Percentiles rank a stretch among this genome's conserved stretches.
phyloP scores from a whole-genome alignment of 169 alveolate species.

The Eimeria sp. region DNA sequence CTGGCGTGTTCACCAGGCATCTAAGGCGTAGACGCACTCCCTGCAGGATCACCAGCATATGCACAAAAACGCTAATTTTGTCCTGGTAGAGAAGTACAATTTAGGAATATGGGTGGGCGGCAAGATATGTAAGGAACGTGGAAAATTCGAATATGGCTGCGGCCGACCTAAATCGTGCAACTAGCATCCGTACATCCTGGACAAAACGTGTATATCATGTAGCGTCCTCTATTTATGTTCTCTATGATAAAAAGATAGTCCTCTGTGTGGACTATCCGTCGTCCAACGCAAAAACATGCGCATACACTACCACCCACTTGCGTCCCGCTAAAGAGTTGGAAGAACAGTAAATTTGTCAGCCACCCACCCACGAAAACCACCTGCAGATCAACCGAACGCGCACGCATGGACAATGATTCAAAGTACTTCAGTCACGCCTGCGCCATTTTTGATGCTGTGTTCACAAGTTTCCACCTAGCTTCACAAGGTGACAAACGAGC shows the following conservation, averaged over 20 bases:
- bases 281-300: background rate
- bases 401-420: background rate
- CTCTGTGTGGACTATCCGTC: background rate
- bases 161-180: background rate
- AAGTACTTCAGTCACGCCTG: background rate
- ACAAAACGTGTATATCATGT: background rate
- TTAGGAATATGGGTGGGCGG: background rate
- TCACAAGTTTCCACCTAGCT: background rate
- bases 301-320: background rate
- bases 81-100: background rate
- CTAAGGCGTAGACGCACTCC: background rate
- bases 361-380: background rate
- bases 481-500: background rate
- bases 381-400: background rate
- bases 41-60: background rate
- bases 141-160: background rate
- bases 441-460: background rate
- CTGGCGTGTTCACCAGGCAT: background rate
- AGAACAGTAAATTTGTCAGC: background rate
- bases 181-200: constrained; percentile 2
- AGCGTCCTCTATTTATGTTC: background rate
- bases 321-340: background rate
- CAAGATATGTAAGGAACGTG: background rate
- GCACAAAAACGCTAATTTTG: background rate
- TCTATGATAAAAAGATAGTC: background rate